Conservation (phyloP, 148 eudicot species). For the Linanthus parryae region DNA sequence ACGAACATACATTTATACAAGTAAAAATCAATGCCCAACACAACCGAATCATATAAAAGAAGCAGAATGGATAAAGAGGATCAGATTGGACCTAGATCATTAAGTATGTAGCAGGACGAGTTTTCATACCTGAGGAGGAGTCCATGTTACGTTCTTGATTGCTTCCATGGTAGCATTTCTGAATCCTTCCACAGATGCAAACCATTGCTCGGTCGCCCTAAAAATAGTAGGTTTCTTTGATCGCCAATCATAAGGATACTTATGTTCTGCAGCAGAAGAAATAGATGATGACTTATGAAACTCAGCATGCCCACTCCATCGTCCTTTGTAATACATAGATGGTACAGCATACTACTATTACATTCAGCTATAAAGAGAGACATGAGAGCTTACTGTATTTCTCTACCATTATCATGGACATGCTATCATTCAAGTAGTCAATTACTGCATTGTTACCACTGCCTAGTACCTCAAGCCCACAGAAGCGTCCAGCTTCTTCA, state of each 20-base stretch:
- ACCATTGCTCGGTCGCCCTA: conserved; percentile 99
- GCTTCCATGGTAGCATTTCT: conserved; percentile 78
- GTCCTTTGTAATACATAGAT: not conserved
- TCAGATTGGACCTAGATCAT: not conserved
- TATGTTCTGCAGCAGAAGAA: conserved; percentile 53
- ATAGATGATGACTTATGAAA: not conserved
- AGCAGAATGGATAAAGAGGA: not conserved
- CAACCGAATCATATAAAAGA: not conserved
- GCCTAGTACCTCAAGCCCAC: conserved; percentile 82
- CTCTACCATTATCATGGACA: conserved; percentile 75
- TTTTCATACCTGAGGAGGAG: conserved; percentile 71
- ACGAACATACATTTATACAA: not conserved
- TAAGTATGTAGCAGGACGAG: not conserved
- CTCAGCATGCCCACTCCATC: conserved; percentile 1
- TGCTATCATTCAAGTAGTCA: conserved; percentile 62
- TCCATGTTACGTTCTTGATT: conserved; percentile 73
- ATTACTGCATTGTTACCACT: conserved; percentile 82
- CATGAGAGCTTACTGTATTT: conserved; percentile 61
- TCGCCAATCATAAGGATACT: conserved; percentile 99
- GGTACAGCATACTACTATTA: not conserved
- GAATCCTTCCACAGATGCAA: conserved; percentile 98
- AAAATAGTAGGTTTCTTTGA: conserved; percentile 96
- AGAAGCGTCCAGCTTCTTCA: conserved; percentile 84
- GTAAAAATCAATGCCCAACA: not conserved
- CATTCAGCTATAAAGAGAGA: conserved; percentile 4